Evolutionary conservation across 1,139 yeast genomes (phyloP).

Genomic region (Candida labiduridarum): DNA sequence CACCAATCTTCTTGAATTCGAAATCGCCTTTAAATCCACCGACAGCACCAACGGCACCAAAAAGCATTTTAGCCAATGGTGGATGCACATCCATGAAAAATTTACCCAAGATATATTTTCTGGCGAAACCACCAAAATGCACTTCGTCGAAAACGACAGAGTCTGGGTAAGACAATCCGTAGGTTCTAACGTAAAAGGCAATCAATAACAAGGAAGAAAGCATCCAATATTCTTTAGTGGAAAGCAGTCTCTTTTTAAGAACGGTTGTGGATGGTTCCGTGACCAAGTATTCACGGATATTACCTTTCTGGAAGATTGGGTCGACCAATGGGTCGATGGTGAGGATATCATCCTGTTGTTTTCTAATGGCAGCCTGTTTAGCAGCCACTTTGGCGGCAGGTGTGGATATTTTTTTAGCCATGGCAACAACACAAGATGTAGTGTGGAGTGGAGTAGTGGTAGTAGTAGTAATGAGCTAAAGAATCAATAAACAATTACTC

Average conservation of each 20-base stretch:
- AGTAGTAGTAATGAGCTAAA: neutral
- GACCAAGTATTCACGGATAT: conserved; percentile 29
- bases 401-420: conserved; percentile 4
- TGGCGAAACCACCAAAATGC: conserved; percentile 74
- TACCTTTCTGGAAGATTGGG: conserved; percentile 33
- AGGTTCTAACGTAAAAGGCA: conserved; percentile 51
- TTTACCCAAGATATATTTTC: conserved; percentile 68
- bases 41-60: conserved; percentile 71
- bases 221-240: conserved; percentile 29
- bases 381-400: conserved; percentile 13
- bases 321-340: conserved; percentile 22
- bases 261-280: conserved; percentile 26
- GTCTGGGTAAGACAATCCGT: conserved; percentile 30
- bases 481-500: neutral
- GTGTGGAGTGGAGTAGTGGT: neutral
- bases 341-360: conserved; percentile 12
- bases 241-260: conserved; percentile 24
- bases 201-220: conserved; percentile 54
- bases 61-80: conserved; percentile 87
- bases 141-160: conserved; percentile 43
- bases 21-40: conserved; percentile 83
- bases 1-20: conserved; percentile 72
- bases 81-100: conserved; percentile 95
- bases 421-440: neutral
- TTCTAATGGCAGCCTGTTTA: conserved; percentile 10